Evolutionary conservation across 208 protist genomes (phyloP), one percentile per base, ranked within the genome.

Genomic region (Vickermania spadyakhi): DNA sequence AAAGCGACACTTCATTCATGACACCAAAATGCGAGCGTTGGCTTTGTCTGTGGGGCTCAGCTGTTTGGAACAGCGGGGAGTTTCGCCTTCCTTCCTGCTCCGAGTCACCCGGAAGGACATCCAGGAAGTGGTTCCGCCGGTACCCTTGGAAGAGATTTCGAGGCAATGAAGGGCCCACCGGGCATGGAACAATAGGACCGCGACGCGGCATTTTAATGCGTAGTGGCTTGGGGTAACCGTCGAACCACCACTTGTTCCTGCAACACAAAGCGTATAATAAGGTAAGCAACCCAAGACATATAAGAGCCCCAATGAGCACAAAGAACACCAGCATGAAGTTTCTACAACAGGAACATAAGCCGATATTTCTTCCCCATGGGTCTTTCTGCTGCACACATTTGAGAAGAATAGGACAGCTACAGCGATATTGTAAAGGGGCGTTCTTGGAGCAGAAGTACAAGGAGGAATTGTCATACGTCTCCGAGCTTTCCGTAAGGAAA

Each of bases 121-220:
- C 79, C 7, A 72, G 62, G 62, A 92, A 92, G 49, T 84, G 70
- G 5, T 60, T 28, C 11, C 60, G 45, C 1, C 52, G 23, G 60
- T 89, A 87, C 1, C 77, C 77, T 7, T 75, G 77, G 60, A 92
- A 92, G 26, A 89, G 52, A 18, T 66, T 72, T 1, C 61, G 57
- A 3, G 85, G 85, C 1, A 92, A 56, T 26, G 72, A 68, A 13
- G 31, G 55, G 31, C 60, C 36, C 1, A 75, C 31, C 4, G 81
- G 79, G 11, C 60, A 75, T 4, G 70, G 52, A 11, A 79, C 67
- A 2, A 64, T 56, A 0, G 73, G 64, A 2, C 79, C 73, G 5
- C 74, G 69, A 5, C 72, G 73, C 18, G 71, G 73, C 31, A 89
- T 77, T 56, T 58, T 36, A 21, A 60, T 28, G 14, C 55, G n/a